Evolutionary conservation across 164 flowering plant genomes (phyloP).

Genomic region (Kingdonia uniflora): DNA sequence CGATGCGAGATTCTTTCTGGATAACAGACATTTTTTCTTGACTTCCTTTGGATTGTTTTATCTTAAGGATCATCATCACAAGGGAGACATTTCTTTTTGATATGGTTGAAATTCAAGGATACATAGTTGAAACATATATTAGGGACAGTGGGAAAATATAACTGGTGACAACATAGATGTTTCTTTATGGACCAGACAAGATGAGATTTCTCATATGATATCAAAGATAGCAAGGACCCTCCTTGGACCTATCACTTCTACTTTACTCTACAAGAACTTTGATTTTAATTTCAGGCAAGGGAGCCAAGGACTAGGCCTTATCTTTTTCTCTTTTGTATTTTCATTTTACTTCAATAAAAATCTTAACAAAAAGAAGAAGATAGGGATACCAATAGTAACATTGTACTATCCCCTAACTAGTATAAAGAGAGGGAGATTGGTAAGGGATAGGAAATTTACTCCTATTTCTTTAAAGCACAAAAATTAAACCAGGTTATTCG

Average conservation of each 20-base stretch:
- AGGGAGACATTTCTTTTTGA: slow-evolving; percentile 92
- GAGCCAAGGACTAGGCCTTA: slow-evolving; percentile 91
- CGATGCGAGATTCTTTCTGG: slow-evolving; percentile 94
- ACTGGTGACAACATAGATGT: slow-evolving; percentile 83
- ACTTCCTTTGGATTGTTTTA: slow-evolving; percentile 93
- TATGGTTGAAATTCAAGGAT: slow-evolving; percentile 98
- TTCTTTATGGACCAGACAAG: slow-evolving; percentile 94
- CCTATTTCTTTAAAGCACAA: too few species aligned
- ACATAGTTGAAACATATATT: slow-evolving; percentile 84
- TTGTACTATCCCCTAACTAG: too few species aligned
- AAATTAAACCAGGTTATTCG: too few species aligned
- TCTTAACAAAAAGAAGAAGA: too few species aligned
- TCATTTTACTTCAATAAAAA: too few species aligned
- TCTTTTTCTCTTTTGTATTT: too few species aligned
- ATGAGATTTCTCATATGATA: slow-evolving; percentile 71
- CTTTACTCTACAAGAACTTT: too few species aligned
- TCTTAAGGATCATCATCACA: slow-evolving; percentile 86
- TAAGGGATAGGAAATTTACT: too few species aligned
- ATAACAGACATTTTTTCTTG: slow-evolving; percentile 89
- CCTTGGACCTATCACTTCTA: too few species aligned
- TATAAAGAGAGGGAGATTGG: too few species aligned
- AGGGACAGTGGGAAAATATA: slow-evolving; percentile 98
- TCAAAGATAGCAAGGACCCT: too few species aligned
- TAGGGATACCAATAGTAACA: too few species aligned
- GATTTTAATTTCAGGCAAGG: slow-evolving; percentile 87